Percentiles rank a stretch among this genome's conserved stretches.
phyloP scores from a whole-genome alignment of 257 asterid genomes.

The Solanum dulcamara region DNA sequence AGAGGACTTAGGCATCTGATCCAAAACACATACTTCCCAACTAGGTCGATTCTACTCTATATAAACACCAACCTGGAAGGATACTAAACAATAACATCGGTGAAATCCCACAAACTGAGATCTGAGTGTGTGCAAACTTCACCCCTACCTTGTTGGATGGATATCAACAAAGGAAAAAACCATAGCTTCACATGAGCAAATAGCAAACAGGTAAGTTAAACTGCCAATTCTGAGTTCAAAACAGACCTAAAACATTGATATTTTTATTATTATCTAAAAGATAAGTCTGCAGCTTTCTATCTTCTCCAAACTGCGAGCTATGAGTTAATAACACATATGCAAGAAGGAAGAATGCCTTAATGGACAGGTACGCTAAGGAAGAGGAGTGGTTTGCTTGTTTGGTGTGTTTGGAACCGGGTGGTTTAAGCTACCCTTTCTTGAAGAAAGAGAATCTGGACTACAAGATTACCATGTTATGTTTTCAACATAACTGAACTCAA shows the following conservation, averaged over 20 bases:
- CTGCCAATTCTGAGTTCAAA: not conserved
- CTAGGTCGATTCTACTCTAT: not conserved
- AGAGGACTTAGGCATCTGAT: not conserved
- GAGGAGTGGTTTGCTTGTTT: not conserved
- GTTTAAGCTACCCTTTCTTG: too few species aligned
- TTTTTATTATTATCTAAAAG: not conserved
- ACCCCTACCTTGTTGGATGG: not conserved
- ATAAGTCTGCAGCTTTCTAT: too few species aligned
- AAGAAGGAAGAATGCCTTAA: too few species aligned
- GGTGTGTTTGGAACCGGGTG: too few species aligned
- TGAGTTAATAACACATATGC: too few species aligned
- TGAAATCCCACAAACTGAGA: not conserved
- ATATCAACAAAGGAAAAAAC: not conserved
- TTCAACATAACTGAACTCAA: not conserved
- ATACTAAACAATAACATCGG: too few species aligned
- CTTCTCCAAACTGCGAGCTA: too few species aligned
- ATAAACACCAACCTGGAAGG: too few species aligned
- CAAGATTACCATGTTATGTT: too few species aligned
- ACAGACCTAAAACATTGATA: not conserved
- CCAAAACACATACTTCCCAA: not conserved
- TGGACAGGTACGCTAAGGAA: too few species aligned
- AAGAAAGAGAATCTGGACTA: too few species aligned
- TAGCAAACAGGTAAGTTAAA: not conserved
- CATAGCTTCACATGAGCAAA: not conserved
- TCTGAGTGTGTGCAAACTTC: not conserved